Evolutionary conservation across 1,139 yeast species (phyloP).

Genomic region (Kodamaea sp.): DNA sequence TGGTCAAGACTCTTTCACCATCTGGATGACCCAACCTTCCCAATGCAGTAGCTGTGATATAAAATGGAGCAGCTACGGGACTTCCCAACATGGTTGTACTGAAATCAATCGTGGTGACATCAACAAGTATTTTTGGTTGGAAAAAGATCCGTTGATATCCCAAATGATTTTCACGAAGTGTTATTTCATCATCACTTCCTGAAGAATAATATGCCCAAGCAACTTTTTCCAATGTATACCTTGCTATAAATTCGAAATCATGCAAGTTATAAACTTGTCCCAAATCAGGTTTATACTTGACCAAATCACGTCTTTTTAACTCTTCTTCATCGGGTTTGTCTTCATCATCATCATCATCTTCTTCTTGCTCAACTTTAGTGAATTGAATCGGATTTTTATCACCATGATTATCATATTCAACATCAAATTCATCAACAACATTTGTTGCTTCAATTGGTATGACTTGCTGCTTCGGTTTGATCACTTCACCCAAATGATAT

Average conservation of each 20-base stretch:
- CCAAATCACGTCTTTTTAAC: conserved; percentile 17
- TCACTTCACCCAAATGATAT: conserved; percentile 34
- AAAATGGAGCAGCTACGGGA: conserved; percentile 53
- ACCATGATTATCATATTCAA: conserved; percentile 46
- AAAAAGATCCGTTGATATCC: conserved; percentile 85
- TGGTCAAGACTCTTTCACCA: conserved; percentile 75
- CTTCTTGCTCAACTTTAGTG: conserved; percentile 3
- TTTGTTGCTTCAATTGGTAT: conserved; percentile 7
- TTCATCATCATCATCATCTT: conserved; percentile 22
- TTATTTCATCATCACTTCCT: conserved; percentile 89
- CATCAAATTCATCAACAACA: conserved; percentile 43
- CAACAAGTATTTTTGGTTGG: conserved; percentile 76
- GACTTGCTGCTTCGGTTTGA: conserved; percentile 14
- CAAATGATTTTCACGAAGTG: conserved; percentile 82
- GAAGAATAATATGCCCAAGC: conserved; percentile 94
- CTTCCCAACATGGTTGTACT: conserved; percentile 42
- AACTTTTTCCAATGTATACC: conserved; percentile 65
- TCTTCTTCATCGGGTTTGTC: conserved; percentile 37
- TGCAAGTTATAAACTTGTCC: conserved; percentile 65
- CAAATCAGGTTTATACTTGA: conserved; percentile 54
- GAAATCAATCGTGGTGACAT: conserved; percentile 48
- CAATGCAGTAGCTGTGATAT: conserved; percentile 76
- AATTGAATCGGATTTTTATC: conserved; percentile 26
- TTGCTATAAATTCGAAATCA: conserved; percentile 84
- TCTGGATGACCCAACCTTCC: conserved; percentile 75